These are phyloP conservation scores for Catenaria anguillulae DNA, from an alignment of 371 early-diverging fungal genomes.

Conservation along the genomic window DNA sequence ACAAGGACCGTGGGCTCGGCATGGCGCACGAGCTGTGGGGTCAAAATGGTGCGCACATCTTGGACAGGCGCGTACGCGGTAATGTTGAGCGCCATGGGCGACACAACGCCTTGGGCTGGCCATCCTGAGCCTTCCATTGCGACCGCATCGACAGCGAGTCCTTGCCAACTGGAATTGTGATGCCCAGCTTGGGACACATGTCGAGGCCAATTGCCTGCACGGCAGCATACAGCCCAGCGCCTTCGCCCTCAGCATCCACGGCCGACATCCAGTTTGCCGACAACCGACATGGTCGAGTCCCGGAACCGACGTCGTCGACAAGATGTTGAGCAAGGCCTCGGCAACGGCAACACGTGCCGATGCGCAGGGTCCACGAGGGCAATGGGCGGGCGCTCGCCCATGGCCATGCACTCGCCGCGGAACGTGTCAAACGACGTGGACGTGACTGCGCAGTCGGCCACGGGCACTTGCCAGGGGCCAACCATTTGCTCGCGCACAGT, in stretches of 20 bases:
- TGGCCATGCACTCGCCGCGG: constrained; percentile 90
- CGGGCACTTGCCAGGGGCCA: constrained; percentile 93
- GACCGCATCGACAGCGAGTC: constrained; percentile 98
- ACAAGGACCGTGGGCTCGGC: constrained; percentile 38
- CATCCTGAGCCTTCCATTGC: constrained; percentile 46
- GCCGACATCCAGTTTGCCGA: constrained; percentile 97
- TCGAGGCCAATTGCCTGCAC: constrained; percentile 85
- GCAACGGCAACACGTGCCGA: constrained; percentile 91
- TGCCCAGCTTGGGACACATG: constrained; percentile 76
- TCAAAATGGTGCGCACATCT: constrained; percentile 67
- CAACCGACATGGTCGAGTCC: constrained; percentile 58
- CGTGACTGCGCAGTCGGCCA: constrained; percentile 86
- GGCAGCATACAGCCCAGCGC: constrained; percentile 78
- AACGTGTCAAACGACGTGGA: constrained; percentile 41
- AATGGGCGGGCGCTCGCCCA: constrained; percentile 86
- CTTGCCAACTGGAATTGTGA: constrained; percentile 94
- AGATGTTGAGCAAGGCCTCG: constrained; percentile 72
- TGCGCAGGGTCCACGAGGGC: constrained; percentile 68
- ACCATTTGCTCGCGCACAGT: constrained; percentile 93
- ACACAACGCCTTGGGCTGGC: constrained; percentile 39
- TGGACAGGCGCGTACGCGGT: constrained; percentile 79
- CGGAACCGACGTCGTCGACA: constrained; percentile 70
- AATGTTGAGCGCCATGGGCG: constrained; percentile 77
- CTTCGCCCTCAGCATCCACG: constrained; percentile 78
- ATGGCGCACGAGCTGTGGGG: constrained; percentile 52